These are phyloP conservation scores for Coniferiporia sulphurascens DNA, from an alignment of 1,284 basidiomycete genomes.

Conservation along the genomic window DNA sequence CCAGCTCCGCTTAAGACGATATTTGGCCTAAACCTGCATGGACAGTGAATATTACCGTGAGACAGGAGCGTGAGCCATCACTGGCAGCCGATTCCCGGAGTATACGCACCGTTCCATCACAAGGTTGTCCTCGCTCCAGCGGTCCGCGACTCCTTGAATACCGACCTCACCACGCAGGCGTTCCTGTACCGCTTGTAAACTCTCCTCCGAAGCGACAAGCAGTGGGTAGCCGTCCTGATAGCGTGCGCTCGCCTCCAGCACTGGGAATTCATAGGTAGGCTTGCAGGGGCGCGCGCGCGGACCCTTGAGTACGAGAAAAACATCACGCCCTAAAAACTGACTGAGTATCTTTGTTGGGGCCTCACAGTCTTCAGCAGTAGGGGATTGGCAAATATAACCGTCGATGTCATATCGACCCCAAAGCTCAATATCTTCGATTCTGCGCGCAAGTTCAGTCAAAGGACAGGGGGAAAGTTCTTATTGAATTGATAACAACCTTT, in stretches of 20 bases:
- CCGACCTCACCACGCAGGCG: slow-evolving; percentile 45
- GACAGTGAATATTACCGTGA: slow-evolving; percentile 5
- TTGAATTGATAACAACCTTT: slow-evolving; percentile 35
- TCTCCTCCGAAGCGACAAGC: slow-evolving; percentile 62
- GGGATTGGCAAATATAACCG: slow-evolving; percentile 56
- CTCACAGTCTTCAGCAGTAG: slow-evolving; percentile 25
- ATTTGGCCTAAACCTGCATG: slow-evolving; percentile 64
- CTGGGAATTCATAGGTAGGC: slow-evolving; percentile 50
- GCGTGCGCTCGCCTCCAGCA: slow-evolving; percentile 46
- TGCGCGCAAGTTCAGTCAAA: slow-evolving; percentile 24
- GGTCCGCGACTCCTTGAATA: slow-evolving; percentile 49
- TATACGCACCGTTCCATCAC: slow-evolving; percentile 52
- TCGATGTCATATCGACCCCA: slow-evolving; percentile 48
- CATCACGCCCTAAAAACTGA: slow-evolving; percentile 51
- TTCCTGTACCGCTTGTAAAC: slow-evolving; percentile 43
- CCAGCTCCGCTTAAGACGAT: slow-evolving; percentile 57
- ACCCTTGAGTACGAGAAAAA: slow-evolving; percentile 65
- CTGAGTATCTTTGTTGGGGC: slow-evolving; percentile 51
- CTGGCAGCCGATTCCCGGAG: background rate
- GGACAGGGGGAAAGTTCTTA: background rate
- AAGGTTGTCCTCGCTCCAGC: slow-evolving; percentile 51
- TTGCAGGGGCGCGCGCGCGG: slow-evolving; percentile 45
- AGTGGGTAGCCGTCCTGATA: slow-evolving; percentile 75
- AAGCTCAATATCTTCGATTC: slow-evolving; percentile 49
- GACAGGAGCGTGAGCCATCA: background rate